Conservation (phyloP, 2,329 filamentous ascomycete genomes). For the Fusarium sp. region DNA sequence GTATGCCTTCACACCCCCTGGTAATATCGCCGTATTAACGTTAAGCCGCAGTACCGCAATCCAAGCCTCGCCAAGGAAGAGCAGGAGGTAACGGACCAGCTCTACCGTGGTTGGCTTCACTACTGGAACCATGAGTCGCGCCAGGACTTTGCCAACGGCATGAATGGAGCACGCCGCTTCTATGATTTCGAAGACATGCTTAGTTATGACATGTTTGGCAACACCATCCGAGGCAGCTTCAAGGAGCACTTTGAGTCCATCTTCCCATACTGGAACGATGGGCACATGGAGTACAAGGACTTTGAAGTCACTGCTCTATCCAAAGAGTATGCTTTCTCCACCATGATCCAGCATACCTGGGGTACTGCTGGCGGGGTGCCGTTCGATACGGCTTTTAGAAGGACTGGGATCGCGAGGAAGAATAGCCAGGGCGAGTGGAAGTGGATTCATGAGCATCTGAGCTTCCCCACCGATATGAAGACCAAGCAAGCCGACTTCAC, state of each 20-base stretch:
- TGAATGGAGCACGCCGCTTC: background rate
- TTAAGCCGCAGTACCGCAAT: background rate
- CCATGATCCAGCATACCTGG: background rate
- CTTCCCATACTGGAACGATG: background rate
- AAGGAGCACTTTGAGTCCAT: background rate
- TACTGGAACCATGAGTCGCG: background rate
- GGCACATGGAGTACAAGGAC: background rate
- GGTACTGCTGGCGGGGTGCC: background rate
- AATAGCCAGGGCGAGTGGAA: background rate
- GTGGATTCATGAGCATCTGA: background rate
- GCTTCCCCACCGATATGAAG: background rate
- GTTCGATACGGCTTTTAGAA: background rate
- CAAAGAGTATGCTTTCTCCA: background rate
- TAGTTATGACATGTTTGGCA: background rate
- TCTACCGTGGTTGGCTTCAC: background rate
- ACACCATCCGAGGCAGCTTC: background rate
- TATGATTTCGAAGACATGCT: background rate
- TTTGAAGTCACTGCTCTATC: background rate
- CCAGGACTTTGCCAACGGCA: background rate
- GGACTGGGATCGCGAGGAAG: background rate
- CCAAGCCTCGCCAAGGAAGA: background rate
- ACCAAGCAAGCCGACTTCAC: background rate
- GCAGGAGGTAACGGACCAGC: background rate
- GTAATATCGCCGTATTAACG: rapidly evolving
- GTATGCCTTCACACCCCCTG: background rate